Base-by-base conservation (phyloP, 768 basidiomycete species). In the Rossbeevera mucosa region DNA sequence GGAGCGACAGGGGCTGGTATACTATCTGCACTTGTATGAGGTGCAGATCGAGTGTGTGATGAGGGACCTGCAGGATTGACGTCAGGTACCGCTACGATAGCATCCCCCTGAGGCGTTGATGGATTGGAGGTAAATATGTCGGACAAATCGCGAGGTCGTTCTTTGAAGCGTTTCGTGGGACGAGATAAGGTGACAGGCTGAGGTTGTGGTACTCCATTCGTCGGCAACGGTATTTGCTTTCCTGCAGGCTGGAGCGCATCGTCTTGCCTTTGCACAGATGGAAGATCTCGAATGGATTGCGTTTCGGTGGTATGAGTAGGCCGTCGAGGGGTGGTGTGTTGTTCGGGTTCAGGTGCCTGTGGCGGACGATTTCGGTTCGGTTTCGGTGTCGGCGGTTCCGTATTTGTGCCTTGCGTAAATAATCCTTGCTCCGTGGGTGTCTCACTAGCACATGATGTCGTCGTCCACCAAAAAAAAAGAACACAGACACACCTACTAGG, bases 81-180 rank as follows among this genome's bases (percentile, higher is more conserved):
- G 1, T 18, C 28, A 38, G 28, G 36, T 38, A 5, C 20, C 3
- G n/a, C 20, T 30, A 28, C 33, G n/a, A 36, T 20, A 21, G 11
- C 16, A 21, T 51, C 44, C 20, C 9, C 24, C 20, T 1, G 9
- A 0, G 65, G 54, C n/a, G 64, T 56, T 0, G 60, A 16, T 22
- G 63, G 45, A 18, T 55, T 41, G 0, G 65, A 62, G 13, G 42
- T 48, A 48, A 64, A 67, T 7, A 54, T 2, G 16, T 60, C 65
- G 3, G 58, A 56, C 1, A 55, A 24, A 1, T 29, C 11, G 4
- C 49, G 47, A 25, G 38, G 36, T 33, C 61, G 59, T 18, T 60
- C 50, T n/a, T 50, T 51, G 12, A 48, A 8, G 29, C 31, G 51
- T 26, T 52, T 60, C n/a, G 42, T 50, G 13, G 44, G 20, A 13